Base-by-base conservation (phyloP, 768 basidiomycete species). In the Kwoniella sp. region DNA sequence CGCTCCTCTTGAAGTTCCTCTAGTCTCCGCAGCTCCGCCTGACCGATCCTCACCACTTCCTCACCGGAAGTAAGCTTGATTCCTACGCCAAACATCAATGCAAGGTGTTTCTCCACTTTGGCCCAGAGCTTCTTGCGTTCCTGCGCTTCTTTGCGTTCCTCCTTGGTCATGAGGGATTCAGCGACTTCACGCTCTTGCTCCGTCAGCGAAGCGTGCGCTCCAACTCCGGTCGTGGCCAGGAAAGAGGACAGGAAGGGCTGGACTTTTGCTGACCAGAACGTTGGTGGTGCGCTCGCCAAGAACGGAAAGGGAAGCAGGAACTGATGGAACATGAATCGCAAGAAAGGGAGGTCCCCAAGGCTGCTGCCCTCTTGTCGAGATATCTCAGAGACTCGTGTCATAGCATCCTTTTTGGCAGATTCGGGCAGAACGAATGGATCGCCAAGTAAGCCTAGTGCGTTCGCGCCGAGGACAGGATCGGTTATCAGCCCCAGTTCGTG, bases 261-360 rank as follows among this genome's bases (percentile, higher is more conserved):
- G 2, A 99, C 86, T 81, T 99, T 98, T 65, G 88, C 87, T 1
- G 90, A 88, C 82, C 95, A 99, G 81, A 99, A 98, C 72, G 91
- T 86, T 72, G 89, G 87, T 0, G 93, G 93, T 0, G 93, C 94
- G 1, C 89, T 83, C 54, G 87, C 86, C 80, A 99, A 87, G 84
- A 99, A 96, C 15, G 96, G 96, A 77, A 99, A 98, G 0, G 93
- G 90, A 62, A 97, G 85, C 64, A 97, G 85, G 76, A 93, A 97
- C 79, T 94, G 92, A 58, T 89, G 88, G 79, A 98, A 94, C 71
- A 95, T 85, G 81, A 90, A 96, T 25, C 88, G 86, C 67, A 97
- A 83, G 78, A 99, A 89, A 2, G 95, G 95, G 23, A 97, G 84
- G 81, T 95, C 91, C 60, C 71, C 73, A n/a, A 69, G 26, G 13